These are phyloP conservation scores for Pholiota adiposa DNA, from an alignment of 1,284 basidiomycete genomes.

Conservation along the genomic window DNA sequence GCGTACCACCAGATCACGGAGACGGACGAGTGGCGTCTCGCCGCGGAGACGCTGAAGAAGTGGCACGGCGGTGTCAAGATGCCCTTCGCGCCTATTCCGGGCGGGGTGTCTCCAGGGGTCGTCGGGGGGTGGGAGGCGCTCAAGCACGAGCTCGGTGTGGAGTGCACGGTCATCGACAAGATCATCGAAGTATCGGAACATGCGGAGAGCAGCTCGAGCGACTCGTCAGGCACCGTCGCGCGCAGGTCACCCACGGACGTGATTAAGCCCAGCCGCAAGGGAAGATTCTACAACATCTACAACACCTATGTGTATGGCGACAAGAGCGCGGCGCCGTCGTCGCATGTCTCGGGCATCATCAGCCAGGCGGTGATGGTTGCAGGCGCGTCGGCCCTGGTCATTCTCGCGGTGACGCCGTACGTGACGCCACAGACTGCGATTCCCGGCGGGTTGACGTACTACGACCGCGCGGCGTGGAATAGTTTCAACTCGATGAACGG, in stretches of 20 bases:
- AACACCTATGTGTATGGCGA: constrained; percentile 75
- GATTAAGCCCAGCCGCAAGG: constrained; percentile 38
- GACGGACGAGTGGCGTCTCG: constrained; percentile 52
- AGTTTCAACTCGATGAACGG: constrained; percentile 75
- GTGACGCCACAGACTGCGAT: constrained; percentile 60
- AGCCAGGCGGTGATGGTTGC: constrained; percentile 55
- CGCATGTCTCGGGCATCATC: constrained; percentile 27
- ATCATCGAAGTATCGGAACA: constrained; percentile 58
- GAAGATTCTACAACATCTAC: constrained; percentile 81
- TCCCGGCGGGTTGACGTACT: constrained; percentile 71
- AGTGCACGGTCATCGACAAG: constrained; percentile 78
- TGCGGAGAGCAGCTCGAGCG: constrained; percentile 31
- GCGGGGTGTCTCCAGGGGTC: constrained; percentile 63
- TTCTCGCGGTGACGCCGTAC: constrained; percentile 59
- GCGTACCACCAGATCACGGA: constrained; percentile 62
- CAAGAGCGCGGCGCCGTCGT: constrained; percentile 27
- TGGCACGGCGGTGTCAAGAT: constrained; percentile 67
- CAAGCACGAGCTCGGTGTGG: constrained; percentile 77
- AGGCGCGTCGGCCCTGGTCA: constrained; percentile 59
- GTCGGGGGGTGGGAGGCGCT: constrained; percentile 74
- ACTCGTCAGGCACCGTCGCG: neutral
- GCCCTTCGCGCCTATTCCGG: constrained; percentile 52
- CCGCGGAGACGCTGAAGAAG: constrained; percentile 63
- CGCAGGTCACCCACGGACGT: constrained; percentile 26
- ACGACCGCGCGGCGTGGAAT: constrained; percentile 78